Base-by-base conservation (phyloP, 306 rosid genomes). In the Fagus crenata region DNA sequence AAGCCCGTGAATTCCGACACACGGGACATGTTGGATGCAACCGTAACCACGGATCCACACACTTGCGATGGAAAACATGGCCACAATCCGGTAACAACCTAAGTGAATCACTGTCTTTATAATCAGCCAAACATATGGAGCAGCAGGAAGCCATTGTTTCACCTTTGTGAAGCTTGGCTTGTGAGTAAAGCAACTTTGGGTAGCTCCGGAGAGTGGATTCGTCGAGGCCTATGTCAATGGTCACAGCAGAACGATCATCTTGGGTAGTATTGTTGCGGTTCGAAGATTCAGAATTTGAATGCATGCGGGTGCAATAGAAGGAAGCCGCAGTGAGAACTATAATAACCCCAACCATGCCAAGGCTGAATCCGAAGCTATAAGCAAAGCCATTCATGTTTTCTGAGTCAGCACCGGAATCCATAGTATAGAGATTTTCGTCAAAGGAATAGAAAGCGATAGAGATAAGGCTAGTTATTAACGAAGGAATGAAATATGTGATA, bases 51-150 rank as follows among this genome's bases (percentile, higher is more conserved):
- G 79, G 67, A 41, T 80, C 83, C 7, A 80, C 71, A 40, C 83
- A 80, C 3, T 18, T 36, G 42, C 67, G 39, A 33, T 80, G 83
- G 37, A 74, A 80, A 41, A 80, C 7, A 40, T 80, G 83, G n/a
- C 83, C 83, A 15, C 83, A 80, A 32, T 80, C 79, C 17, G 83
- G 83, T 32, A 80, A n/a, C 37, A 80, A 31, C 71, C 83, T 11
- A 0, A 80, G 65, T 51, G 46, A 7, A 22, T 80, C 83, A 4
- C 37, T 42, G 5, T 74, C 83, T 33, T 56, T 69, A 36, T 80
- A 80, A 49, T 80, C 83, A 7, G 61, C 54, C 58, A 80, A 49
- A 69, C 83, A 80, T 15, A 80, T 74, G 0, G 79, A 72, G 37
- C 83, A 79, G 35, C 55, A 36, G 2, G 54, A 31, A 28, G 81